Percentiles rank a stretch among this genome's conserved stretches.
Evolutionary conservation across 2,329 filamentous ascomycete genomes (phyloP).

Genomic region (Phialocephala sp.): DNA sequence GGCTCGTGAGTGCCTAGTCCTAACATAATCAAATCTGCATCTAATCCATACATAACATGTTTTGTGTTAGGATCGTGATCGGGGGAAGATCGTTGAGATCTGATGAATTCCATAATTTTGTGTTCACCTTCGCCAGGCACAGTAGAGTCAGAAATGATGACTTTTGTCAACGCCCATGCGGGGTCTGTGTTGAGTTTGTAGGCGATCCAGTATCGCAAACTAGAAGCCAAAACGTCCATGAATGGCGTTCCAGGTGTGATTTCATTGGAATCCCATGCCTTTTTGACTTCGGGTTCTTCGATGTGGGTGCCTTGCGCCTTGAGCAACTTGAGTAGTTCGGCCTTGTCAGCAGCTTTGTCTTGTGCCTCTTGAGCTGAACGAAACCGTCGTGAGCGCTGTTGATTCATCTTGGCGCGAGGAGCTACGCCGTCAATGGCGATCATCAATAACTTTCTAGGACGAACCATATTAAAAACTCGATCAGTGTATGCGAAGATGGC

Average conservation of each 20-base stretch:
- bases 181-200: conserved; percentile 98
- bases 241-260: conserved; percentile 98
- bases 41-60: conserved; percentile 96
- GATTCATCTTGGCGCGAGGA: conserved; percentile 99
- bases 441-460: conserved; percentile 93
- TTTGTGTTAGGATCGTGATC: conserved; percentile 96
- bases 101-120: conserved; percentile 98
- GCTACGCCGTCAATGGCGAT: conserved; percentile 98
- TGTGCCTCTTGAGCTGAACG: conserved; percentile 91
- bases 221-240: conserved; percentile 92
- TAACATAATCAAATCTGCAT: conserved; percentile 98
- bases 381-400: conserved; percentile 95
- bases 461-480: conserved; percentile 97
- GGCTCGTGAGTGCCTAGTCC: conserved; percentile 97
- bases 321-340: conserved; percentile 83
- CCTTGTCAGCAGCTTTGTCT: conserved; percentile 91
- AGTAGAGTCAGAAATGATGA: conserved; percentile 98
- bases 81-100: conserved; percentile 87
- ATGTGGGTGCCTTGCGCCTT: conserved; percentile 73
- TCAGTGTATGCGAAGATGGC: conserved; percentile 99
- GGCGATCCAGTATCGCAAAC: conserved; percentile 93
- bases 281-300: conserved; percentile 72
- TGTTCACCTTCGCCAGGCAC: conserved; percentile 98
- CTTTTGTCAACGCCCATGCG: conserved; percentile 92
- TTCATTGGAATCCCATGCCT: conserved; percentile 86